Evolutionary conservation across 75 land plant species (phyloP), one percentile per base, ranked within the genome.

Genomic region (Selaginella tamariscina): DNA sequence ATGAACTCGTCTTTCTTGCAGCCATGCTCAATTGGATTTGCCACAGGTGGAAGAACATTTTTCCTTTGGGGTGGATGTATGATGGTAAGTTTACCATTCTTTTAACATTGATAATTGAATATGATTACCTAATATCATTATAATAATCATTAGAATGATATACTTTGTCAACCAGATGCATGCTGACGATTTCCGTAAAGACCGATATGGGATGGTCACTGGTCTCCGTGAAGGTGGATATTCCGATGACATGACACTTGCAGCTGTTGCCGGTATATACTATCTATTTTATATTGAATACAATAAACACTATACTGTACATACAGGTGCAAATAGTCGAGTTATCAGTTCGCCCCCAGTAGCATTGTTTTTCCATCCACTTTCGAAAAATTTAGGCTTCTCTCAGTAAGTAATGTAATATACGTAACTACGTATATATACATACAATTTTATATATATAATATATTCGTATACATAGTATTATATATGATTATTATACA

Each of bases 21-120:
- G 99, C 99, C 99, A 67, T 95, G 99, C 77, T 95, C 99, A 23
- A 95, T 95, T 84, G 99, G 99, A 56, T 95, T 95, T 78, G 96
- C 96, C 8, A 90, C 96, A 71, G 96, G 96, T 78, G 99, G 99
- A 32, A 74, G 80, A 69, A 90, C 99, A 62, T 95, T 95, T 74
- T 95, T 95, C 70, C 67, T 95, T 0, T 90, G 96, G 99, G 99
- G 99, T 73, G 96, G 99, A 27, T 95, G 96, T 75, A 90, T 95
- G 96, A 90, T 95, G 96, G 99, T 80, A 85, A n/a, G n/a, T n/a
- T n/a, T n/a, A n/a, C n/a, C n/a, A n/a, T n/a, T n/a, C n/a, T n/a
- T n/a, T n/a, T n/a, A n/a, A n/a, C n/a, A n/a, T n/a, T n/a, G n/a
- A n/a, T n/a, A n/a, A n/a, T n/a, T n/a, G n/a, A n/a, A n/a, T n/a